phyloP scores from a whole-genome alignment of 1,139 yeast species.

The Geotrichum australiense region DNA sequence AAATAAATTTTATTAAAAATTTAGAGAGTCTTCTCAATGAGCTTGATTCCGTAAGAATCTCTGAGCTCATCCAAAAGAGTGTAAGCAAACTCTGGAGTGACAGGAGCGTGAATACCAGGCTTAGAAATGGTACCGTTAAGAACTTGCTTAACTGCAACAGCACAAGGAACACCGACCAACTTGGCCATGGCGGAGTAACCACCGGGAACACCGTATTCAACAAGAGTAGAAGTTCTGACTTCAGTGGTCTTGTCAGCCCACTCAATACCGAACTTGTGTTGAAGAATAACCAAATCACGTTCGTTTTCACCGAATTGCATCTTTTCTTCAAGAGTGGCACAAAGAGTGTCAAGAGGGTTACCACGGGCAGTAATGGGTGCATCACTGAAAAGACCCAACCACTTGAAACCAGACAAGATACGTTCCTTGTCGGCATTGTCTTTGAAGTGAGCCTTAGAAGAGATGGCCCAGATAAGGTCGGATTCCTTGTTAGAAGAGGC shows the following conservation, averaged over 20 bases:
- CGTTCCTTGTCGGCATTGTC: slow-evolving; percentile 76
- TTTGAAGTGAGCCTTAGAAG: slow-evolving; percentile 72
- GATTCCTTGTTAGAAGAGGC: slow-evolving; percentile 61
- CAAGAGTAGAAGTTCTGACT: slow-evolving; percentile 89
- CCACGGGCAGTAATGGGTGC: slow-evolving; percentile 77
- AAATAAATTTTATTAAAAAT: too few species aligned
- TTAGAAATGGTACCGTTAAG: slow-evolving; percentile 71
- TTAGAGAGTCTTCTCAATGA: slow-evolving; percentile 64
- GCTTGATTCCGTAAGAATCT: slow-evolving; percentile 80
- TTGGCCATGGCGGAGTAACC: slow-evolving; percentile 99
- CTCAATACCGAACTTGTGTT: slow-evolving; percentile 96
- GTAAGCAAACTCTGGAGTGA: slow-evolving; percentile 80
- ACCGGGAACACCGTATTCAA: slow-evolving; percentile 86
- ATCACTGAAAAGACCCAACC: slow-evolving; percentile 90
- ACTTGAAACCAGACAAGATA: slow-evolving; percentile 79
- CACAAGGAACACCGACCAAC: slow-evolving; percentile 97
- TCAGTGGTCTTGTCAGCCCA: slow-evolving; percentile 91
- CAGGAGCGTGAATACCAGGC: slow-evolving; percentile 90
- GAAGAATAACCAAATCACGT: slow-evolving; percentile 90
- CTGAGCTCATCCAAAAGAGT: slow-evolving; percentile 88
- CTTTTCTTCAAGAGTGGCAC: slow-evolving; percentile 91
- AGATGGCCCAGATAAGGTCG: slow-evolving; percentile 71
- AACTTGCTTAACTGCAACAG: slow-evolving; percentile 86
- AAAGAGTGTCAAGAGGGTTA: slow-evolving; percentile 89
- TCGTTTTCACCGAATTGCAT: slow-evolving; percentile 96